phyloP scores from a whole-genome alignment of 2,329 filamentous ascomycete species.

The Aspergillus fijiensis region DNA sequence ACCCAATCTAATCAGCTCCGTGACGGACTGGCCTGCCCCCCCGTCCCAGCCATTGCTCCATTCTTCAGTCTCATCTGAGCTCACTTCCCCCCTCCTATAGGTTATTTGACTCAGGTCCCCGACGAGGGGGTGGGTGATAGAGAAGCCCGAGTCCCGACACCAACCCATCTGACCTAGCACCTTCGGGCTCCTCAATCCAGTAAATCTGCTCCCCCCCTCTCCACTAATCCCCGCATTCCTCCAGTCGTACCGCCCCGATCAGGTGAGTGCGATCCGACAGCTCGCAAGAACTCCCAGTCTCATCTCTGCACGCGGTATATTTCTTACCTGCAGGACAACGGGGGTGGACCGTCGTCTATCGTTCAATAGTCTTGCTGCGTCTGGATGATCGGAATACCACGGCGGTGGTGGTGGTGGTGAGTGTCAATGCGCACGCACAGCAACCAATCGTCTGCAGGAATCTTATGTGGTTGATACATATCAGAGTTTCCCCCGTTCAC shows the following conservation, averaged over 20 bases:
- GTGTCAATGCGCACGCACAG: neutral
- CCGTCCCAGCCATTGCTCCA: too few species aligned
- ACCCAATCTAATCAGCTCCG: constrained; percentile 16
- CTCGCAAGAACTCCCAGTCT: neutral
- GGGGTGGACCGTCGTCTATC: neutral
- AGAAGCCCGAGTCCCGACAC: neutral
- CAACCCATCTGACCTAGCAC: neutral
- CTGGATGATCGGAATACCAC: neutral
- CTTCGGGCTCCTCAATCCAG: neutral
- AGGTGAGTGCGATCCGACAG: neutral
- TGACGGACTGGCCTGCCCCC: too few species aligned
- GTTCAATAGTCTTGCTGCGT: neutral
- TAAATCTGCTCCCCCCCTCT: neutral
- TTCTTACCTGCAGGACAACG: neutral
- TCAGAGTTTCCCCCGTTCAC: too few species aligned
- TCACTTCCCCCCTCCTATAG: neutral
- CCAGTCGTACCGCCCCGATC: neutral
- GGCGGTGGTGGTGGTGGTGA: neutral
- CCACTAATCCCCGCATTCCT: neutral
- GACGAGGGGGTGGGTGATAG: neutral
- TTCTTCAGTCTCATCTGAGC: neutral
- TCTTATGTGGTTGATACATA: too few species aligned
- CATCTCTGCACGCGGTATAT: neutral
- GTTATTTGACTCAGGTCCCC: neutral
- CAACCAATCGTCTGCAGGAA: neutral